Evolutionary conservation across 257 asterid species (phyloP).

Genomic region (Penstemon davidsonii): DNA sequence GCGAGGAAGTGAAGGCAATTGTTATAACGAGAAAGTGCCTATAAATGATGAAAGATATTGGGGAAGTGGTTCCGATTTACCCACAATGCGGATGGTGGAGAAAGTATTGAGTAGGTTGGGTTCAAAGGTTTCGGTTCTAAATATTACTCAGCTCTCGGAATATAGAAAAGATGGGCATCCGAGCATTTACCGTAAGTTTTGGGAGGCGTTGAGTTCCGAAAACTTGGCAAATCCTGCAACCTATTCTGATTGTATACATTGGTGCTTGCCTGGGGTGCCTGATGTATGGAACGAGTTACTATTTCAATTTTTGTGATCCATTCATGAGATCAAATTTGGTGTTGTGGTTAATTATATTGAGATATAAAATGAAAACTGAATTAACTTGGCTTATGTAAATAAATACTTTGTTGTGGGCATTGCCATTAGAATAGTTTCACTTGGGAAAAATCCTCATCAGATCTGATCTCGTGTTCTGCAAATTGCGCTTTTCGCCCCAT

Average conservation of each 20-base stretch:
- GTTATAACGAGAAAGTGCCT: constrained; percentile 72
- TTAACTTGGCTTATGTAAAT: too few species aligned
- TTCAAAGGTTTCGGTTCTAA: constrained; percentile 63
- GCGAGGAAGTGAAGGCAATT: constrained; percentile 73
- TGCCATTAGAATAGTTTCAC: too few species aligned
- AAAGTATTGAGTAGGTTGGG: constrained; percentile 51
- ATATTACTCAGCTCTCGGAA: constrained; percentile 85
- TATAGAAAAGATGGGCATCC: constrained; percentile 95
- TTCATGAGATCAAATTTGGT: too few species aligned
- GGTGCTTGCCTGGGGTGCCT: constrained; percentile 96
- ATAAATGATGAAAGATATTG: constrained; percentile 53
- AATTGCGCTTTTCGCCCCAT: too few species aligned
- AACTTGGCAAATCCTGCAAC: constrained; percentile 55
- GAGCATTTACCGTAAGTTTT: constrained; percentile 80
- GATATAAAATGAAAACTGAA: too few species aligned
- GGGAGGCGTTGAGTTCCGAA: constrained; percentile 73
- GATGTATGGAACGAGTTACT: constrained; percentile 89
- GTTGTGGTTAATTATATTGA: too few species aligned
- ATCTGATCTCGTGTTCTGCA: too few species aligned
- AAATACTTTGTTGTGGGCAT: too few species aligned
- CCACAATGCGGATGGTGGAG: constrained; percentile 78
- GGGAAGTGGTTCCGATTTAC: constrained; percentile 74
- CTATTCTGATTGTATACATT: constrained; percentile 90
- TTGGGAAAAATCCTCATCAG: too few species aligned
- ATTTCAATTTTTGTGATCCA: constrained; percentile 57